These are phyloP conservation scores for Neodidymelliopsis sp. DNA, from an alignment of 2,329 filamentous ascomycete species.

Conservation along the genomic window DNA sequence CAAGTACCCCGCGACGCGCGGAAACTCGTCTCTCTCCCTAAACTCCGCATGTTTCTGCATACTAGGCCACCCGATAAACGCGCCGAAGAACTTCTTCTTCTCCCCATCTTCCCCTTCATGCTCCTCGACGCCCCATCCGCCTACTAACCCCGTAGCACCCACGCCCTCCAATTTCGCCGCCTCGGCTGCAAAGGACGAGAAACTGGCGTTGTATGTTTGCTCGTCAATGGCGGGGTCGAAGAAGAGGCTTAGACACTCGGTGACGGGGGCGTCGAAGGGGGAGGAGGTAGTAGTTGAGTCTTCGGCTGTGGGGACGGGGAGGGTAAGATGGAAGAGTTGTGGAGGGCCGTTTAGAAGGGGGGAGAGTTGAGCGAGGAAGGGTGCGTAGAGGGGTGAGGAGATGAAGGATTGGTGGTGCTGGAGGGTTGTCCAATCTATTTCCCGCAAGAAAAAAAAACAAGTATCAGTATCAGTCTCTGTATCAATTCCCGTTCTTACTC, in stretches of 20 bases:
- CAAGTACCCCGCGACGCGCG: conserved; percentile 51
- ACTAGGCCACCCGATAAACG: conserved; percentile 61
- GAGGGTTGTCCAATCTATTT: conserved; percentile 55
- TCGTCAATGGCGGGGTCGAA: conserved; percentile 47
- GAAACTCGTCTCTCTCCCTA: conserved; percentile 56
- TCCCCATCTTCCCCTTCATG: conserved; percentile 28
- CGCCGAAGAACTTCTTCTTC: conserved; percentile 50
- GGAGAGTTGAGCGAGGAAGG: conserved; percentile 47
- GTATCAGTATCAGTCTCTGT: no score
- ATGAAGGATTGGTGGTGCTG: conserved; percentile 53
- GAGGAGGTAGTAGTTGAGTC: conserved; percentile 1
- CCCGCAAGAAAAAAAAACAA: neutral
- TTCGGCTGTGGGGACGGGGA: conserved; percentile 23
- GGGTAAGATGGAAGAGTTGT: conserved; percentile 45
- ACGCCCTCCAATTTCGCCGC: conserved; percentile 40
- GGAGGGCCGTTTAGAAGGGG: conserved; percentile 38
- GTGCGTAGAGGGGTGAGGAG: conserved; percentile 43
- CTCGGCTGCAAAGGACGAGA: conserved; percentile 50
- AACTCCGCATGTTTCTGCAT: conserved; percentile 59
- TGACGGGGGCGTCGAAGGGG: conserved; percentile 54
- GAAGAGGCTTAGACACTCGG: conserved; percentile 58
- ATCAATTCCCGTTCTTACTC: no score
- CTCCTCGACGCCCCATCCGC: conserved; percentile 48
- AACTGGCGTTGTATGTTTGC: conserved; percentile 35
- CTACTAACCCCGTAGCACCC: conserved; percentile 35